phyloP scores from a whole-genome alignment of 306 rosid genomes.

The Casuarina cunninghamiana region DNA sequence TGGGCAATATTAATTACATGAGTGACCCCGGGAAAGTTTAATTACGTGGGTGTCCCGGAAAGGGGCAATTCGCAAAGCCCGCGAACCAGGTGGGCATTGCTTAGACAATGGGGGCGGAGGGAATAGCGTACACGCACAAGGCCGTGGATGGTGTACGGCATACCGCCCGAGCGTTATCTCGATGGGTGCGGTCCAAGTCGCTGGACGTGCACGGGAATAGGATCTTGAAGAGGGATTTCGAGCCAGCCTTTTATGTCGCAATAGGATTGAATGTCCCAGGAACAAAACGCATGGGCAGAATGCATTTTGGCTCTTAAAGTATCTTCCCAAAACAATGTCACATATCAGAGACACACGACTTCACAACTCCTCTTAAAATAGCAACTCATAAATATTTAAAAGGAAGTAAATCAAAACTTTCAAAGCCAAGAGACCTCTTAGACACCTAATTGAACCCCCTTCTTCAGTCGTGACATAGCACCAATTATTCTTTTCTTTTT shows the following conservation, averaged over 20 bases:
- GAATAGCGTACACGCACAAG: conserved; percentile 76
- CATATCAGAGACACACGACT: no score
- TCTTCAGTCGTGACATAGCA: no score
- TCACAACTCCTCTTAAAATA: no score
- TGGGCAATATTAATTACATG: conserved; percentile 79
- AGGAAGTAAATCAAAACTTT: no score
- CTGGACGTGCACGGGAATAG: conserved; percentile 58
- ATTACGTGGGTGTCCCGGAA: conserved; percentile 64
- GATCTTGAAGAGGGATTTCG: conserved; percentile 76
- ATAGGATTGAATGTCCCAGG: no score
- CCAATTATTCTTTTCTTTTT: neutral
- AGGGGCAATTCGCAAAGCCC: conserved; percentile 87
- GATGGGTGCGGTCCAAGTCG: conserved; percentile 66
- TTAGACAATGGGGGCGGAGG: conserved; percentile 90
- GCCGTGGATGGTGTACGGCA: conserved; percentile 64
- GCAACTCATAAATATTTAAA: no score
- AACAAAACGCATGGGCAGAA: no score
- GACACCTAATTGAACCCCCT: no score
- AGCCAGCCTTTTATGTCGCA: conserved; percentile 65
- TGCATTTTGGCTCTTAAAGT: no score
- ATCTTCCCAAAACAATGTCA: no score
- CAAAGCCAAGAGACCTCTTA: no score
- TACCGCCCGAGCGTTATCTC: conserved; percentile 60
- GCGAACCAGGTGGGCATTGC: conserved; percentile 78
- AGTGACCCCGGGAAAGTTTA: no score